These are phyloP conservation scores for Russula vinacea DNA, from an alignment of 768 basidiomycete species.

Conservation along the genomic window DNA sequence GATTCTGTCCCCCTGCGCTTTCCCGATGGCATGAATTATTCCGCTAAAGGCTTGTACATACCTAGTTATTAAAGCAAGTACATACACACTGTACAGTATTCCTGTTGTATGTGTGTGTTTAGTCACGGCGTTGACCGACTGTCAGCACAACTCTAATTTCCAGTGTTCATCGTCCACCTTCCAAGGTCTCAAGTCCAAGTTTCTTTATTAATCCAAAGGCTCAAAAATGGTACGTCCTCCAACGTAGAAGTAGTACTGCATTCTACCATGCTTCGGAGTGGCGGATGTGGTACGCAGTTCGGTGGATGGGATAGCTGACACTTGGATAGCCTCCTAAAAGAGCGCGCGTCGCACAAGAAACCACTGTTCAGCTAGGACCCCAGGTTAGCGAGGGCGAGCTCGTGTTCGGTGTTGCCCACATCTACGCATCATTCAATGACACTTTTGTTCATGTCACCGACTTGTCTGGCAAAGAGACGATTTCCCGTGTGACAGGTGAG, in stretches of 20 bases:
- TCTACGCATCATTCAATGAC: slow-evolving; percentile 99
- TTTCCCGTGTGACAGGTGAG: slow-evolving; percentile 93
- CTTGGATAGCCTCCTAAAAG: slow-evolving; percentile 80
- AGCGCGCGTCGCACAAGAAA: slow-evolving; percentile 75
- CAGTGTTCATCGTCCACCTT: background rate
- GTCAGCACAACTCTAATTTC: slow-evolving; percentile 15
- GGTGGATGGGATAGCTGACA: slow-evolving; percentile 54
- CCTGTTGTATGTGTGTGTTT: slow-evolving; percentile 19
- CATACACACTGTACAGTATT: too few relatives aligned
- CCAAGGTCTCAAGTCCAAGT: background rate
- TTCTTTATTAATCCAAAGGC: background rate
- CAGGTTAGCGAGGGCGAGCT: slow-evolving; percentile 95
- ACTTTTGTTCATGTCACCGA: slow-evolving; percentile 99
- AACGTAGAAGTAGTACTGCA: background rate
- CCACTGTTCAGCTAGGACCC: slow-evolving; percentile 88
- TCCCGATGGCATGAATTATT: too few relatives aligned
- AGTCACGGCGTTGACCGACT: background rate
- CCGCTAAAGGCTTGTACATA: too few relatives aligned
- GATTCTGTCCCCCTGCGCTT: too few relatives aligned
- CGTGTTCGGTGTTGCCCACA: slow-evolving; percentile 98
- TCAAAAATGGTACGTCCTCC: slow-evolving; percentile 22
- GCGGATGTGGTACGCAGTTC: background rate
- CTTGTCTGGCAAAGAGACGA: slow-evolving; percentile 98
- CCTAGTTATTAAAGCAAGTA: too few relatives aligned
- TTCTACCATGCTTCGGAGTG: slow-evolving; percentile 1